phyloP scores from a whole-genome alignment of 2,329 filamentous ascomycete genomes.

The Alternaria sp. region DNA sequence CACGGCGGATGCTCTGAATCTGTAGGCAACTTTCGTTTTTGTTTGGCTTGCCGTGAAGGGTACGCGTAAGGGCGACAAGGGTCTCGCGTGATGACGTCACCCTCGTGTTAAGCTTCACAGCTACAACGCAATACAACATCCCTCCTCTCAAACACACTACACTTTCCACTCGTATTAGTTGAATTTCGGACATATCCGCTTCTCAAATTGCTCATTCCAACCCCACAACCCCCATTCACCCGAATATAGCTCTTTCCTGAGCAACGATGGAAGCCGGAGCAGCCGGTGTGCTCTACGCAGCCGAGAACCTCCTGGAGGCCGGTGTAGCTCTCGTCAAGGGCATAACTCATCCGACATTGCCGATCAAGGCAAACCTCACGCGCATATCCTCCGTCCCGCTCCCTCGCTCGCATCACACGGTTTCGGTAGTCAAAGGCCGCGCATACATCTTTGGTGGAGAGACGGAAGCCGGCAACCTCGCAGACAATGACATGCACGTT shows the following conservation, averaged over 20 bases:
- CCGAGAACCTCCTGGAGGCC: conserved; percentile 45
- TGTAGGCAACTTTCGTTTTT: neutral
- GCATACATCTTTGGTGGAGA: conserved; percentile 65
- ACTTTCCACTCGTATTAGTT: neutral
- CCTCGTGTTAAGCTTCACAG: conserved; percentile 4
- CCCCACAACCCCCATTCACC: neutral
- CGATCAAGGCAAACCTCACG: conserved; percentile 58
- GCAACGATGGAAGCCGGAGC: conserved; percentile 46
- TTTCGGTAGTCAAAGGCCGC: conserved; percentile 61
- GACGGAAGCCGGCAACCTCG: conserved; percentile 48
- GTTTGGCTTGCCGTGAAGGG: neutral
- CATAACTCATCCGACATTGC: conserved; percentile 57
- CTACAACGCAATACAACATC: conserved; percentile 12
- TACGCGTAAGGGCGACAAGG: conserved; percentile 2
- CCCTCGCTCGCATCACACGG: conserved; percentile 58
- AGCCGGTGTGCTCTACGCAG: conserved; percentile 48
- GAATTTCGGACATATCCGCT: neutral
- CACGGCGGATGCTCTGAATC: neutral
- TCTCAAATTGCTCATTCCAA: neutral
- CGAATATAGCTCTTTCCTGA: conserved; percentile 46
- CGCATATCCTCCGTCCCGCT: conserved; percentile 56
- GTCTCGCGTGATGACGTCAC: conserved; percentile 15
- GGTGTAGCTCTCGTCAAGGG: conserved; percentile 58
- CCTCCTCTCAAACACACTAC: conserved; percentile 2
- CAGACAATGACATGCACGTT: conserved; percentile 60